Conservation (phyloP, 306 rosid species). For the Oemleria cerasiformis region DNA sequence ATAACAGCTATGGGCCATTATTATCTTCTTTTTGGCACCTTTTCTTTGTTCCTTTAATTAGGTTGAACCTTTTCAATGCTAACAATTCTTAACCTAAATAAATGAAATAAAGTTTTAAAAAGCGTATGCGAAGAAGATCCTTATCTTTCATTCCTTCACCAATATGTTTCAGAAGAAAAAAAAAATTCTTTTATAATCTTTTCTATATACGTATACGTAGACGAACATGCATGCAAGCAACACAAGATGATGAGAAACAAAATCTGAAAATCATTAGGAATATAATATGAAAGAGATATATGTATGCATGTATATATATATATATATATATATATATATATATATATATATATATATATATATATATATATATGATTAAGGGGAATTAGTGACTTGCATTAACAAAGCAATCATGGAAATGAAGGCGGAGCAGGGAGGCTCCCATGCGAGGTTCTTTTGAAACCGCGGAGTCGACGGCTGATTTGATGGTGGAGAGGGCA, state of each 20-base stretch:
- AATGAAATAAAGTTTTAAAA: neutral
- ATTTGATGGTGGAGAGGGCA: constrained; percentile 51
- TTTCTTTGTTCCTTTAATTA: neutral
- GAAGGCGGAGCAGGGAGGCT: constrained; percentile 79
- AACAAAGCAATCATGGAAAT: constrained; percentile 86
- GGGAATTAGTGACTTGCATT: constrained; percentile 46
- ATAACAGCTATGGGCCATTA: too few relatives aligned
- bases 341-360: neutral
- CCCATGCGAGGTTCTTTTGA: constrained; percentile 71
- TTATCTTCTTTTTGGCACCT: too few relatives aligned
- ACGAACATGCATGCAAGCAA: neutral
- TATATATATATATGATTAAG: neutral
- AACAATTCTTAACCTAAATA: neutral
- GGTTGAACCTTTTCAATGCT: neutral
- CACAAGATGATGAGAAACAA: neutral
- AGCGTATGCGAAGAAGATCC: neutral
- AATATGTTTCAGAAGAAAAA: too few relatives aligned
- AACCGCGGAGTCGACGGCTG: constrained; percentile 41
- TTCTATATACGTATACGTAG: too few relatives aligned
- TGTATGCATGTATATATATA: neutral
- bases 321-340: constrained; percentile 1
- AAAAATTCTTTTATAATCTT: neutral
- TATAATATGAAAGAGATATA: neutral
- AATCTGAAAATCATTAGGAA: neutral
- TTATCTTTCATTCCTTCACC: neutral